These are phyloP conservation scores for Paraglomus brasilianum DNA, from an alignment of 192 early-diverging fungal species.

Conservation along the genomic window DNA sequence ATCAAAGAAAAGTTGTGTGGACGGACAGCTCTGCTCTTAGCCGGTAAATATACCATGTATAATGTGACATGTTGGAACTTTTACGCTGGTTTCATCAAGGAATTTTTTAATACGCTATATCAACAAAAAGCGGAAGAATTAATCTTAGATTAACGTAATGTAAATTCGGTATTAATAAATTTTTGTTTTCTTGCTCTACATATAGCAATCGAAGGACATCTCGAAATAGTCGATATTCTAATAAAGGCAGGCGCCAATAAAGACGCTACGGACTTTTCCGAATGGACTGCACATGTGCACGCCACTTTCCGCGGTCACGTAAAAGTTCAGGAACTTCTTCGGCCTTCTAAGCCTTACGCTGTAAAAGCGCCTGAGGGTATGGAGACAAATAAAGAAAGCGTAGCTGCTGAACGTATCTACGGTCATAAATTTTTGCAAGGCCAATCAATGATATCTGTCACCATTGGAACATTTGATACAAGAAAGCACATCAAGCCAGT, in stretches of 20 bases:
- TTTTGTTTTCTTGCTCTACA: not conserved
- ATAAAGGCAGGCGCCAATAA: constrained; percentile 53
- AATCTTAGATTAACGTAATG: not conserved
- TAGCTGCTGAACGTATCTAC: constrained; percentile 52
- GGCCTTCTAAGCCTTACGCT: constrained; percentile 37
- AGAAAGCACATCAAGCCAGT: constrained; percentile 49
- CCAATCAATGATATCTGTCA: constrained; percentile 63
- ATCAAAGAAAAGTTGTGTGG: constrained; percentile 55
- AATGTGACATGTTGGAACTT: not conserved
- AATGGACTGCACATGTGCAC: constrained; percentile 63
- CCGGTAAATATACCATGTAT: constrained; percentile 42
- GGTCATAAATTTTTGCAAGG: constrained; percentile 62
- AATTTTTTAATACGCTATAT: no score
- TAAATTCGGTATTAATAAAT: not conserved
- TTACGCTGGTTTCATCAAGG: not conserved
- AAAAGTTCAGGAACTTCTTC: constrained; percentile 48
- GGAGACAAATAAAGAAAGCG: constrained; percentile 9
- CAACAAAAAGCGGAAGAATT: not conserved
- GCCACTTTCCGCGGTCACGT: constrained; percentile 60
- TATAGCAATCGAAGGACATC: constrained; percentile 60
- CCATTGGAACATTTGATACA: constrained; percentile 60
- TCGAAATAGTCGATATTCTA: constrained; percentile 50
- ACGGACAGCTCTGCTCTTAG: constrained; percentile 63
- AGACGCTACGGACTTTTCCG: constrained; percentile 45
- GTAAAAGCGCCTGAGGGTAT: constrained; percentile 15